Evolutionary conservation across 164 flowering plant species (phyloP), one percentile per base, ranked within the genome.

Genomic region (Aristolochia fimbriata): DNA sequence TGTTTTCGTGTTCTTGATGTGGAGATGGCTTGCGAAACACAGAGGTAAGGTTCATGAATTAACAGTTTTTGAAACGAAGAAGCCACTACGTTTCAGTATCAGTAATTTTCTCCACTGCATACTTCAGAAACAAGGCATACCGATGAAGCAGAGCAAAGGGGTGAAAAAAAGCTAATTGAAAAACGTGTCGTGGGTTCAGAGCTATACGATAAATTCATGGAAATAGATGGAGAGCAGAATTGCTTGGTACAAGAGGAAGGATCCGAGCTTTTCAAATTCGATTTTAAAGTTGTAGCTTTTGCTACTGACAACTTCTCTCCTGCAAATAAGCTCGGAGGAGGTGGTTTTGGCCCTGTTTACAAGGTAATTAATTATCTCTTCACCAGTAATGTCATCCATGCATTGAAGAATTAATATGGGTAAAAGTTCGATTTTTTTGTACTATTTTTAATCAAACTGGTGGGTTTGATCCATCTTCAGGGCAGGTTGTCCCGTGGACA

Each of bases 261-360:
- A 49, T 19, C 9, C 3, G 52, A 49, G 52, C 22, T 49, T 49
- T 19, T 13, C 19, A 46, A 61, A 0, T 66, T 63, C 47, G 16
- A 57, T 25, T 60, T 67, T 57, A 12, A 55, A 16, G 47, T n/a
- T 4, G 19, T 71, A 16, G 55, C 53, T 21, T 22, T 10, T 6
- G 71, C 65, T 3, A 71, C 74, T 4, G 14, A 64, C 27, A 55
- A 67, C 62, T 71, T 71, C 55, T 17, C 43, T 8, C 25, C 2
- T 1, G 52, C 27, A 33, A 67, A 67, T 49, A 67, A 60, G 47
- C 70, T 67, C 20, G 74, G 74, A 21, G 47, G 66, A 50, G 70
- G 70, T 43, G 68, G 68, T 51, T 67, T 71, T 63, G 68, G 70
- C 41, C 47, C 55, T 15, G 70, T 65, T 13, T 62, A 37, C 43